Conservation (phyloP, 768 basidiomycete species). For the Cyclocybe cylindracea region DNA sequence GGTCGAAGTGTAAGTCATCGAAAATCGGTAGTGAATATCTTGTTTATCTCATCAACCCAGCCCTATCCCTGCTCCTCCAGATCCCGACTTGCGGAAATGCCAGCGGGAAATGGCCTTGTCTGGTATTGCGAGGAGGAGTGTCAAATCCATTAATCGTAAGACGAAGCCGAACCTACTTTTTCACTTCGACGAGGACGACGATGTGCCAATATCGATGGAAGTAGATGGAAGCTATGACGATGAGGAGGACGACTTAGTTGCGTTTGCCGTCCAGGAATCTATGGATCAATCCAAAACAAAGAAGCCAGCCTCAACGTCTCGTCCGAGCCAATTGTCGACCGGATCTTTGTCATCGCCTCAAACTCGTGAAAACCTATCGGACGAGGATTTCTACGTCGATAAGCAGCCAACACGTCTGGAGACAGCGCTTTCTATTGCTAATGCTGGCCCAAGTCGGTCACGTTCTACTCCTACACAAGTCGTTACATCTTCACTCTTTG, state of each 20-base stretch:
- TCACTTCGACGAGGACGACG: constrained; percentile 24
- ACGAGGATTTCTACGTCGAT: constrained; percentile 43
- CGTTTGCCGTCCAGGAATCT: constrained; percentile 23
- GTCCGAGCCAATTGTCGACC: background rate
- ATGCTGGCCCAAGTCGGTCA: constrained; percentile 43
- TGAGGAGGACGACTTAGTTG: constrained; percentile 19
- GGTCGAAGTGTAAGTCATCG: constrained; percentile 59
- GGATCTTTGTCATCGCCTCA: background rate
- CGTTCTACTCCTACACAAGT: constrained; percentile 12
- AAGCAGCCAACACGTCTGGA: constrained; percentile 56
- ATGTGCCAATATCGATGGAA: background rate
- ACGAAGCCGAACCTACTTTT: constrained; percentile 50
- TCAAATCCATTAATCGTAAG: constrained; percentile 35
- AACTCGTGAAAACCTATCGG: constrained; percentile 16
- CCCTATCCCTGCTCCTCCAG: constrained; percentile 36
- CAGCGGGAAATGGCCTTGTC: constrained; percentile 62
- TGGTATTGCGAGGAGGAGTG: constrained; percentile 53
- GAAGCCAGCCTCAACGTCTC: background rate
- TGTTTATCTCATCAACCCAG: constrained; percentile 19
- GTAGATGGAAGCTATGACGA: constrained; percentile 5
- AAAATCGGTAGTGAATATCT: background rate
- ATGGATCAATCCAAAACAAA: constrained; percentile 11
- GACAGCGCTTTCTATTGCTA: constrained; percentile 67
- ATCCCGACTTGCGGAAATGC: constrained; percentile 66
- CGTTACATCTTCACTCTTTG: constrained; percentile 23